phyloP scores from a whole-genome alignment of 2,329 filamentous ascomycete species.

The Graphium sp. region DNA sequence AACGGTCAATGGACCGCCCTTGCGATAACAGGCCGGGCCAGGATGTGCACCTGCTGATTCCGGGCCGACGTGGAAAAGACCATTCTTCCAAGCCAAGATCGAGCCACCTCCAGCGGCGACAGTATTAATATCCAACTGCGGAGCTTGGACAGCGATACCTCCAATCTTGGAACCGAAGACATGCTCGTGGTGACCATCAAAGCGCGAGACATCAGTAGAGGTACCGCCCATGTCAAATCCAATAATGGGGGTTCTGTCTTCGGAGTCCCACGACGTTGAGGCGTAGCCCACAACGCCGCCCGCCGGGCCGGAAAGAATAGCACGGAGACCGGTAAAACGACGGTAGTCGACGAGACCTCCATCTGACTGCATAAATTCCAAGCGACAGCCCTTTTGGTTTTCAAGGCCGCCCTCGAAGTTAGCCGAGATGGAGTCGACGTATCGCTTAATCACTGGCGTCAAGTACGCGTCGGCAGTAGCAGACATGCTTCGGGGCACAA shows the following conservation, averaged over 20 bases:
- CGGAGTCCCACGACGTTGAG: slow-evolving; percentile 49
- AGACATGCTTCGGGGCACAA: slow-evolving; percentile 21
- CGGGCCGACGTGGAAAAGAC: slow-evolving; percentile 54
- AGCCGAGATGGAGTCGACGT: slow-evolving; percentile 2
- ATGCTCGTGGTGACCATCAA: slow-evolving; percentile 52
- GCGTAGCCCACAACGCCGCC: slow-evolving; percentile 65
- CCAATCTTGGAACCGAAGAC: slow-evolving; percentile 58
- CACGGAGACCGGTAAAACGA: slow-evolving; percentile 30
- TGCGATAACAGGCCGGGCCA: slow-evolving; percentile 55
- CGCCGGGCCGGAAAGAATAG: slow-evolving; percentile 58
- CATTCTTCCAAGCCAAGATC: slow-evolving; percentile 49
- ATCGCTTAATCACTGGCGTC: slow-evolving; percentile 12
- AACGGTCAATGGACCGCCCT: slow-evolving; percentile 53
- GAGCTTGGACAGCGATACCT: slow-evolving; percentile 53
- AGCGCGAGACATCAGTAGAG: slow-evolving; percentile 54
- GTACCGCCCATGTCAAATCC: slow-evolving; percentile 64
- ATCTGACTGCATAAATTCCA: slow-evolving; percentile 11
- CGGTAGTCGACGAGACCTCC: slow-evolving; percentile 12
- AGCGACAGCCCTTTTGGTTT: slow-evolving; percentile 10
- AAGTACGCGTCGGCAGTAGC: slow-evolving; percentile 23
- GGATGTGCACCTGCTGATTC: slow-evolving; percentile 58
- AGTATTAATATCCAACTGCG: slow-evolving; percentile 60
- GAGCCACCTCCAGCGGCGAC: slow-evolving; percentile 36
- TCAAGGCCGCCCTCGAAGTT: slow-evolving; percentile 17
- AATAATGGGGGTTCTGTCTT: slow-evolving; percentile 52